Percentiles rank a stretch among this genome's conserved stretches.
These are phyloP conservation scores for Pulveroboletus sp. DNA, from an alignment of 768 basidiomycete genomes.

Conservation along the genomic window DNA sequence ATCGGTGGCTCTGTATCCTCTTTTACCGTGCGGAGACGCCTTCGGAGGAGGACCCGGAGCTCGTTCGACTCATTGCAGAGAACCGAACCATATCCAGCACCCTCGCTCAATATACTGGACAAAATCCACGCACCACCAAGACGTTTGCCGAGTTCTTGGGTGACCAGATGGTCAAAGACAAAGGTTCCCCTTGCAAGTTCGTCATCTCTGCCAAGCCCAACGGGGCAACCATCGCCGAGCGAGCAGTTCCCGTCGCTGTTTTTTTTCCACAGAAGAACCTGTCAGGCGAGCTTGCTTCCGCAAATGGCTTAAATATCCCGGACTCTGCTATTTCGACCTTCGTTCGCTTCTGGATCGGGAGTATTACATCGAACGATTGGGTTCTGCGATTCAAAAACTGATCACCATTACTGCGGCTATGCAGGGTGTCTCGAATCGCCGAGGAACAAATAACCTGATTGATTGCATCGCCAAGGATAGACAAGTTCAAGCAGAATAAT, in stretches of 20 bases:
- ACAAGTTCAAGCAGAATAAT: conserved; percentile 98
- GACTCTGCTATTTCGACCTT: conserved; percentile 81
- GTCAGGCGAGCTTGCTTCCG: conserved; percentile 88
- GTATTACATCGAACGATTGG: conserved; percentile 96
- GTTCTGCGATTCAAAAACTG: conserved; percentile 96
- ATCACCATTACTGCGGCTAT: conserved; percentile 99
- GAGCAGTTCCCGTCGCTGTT: conserved; percentile 95
- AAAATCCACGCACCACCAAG: conserved; percentile 95
- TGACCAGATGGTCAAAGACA: conserved; percentile 99
- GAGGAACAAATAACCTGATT: conserved; percentile 93
- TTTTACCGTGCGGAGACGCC: conserved; percentile 82
- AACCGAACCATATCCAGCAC: conserved; percentile 98
- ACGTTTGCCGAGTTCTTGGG: conserved; percentile 96
- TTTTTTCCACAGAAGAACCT: conserved; percentile 92
- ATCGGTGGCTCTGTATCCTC: conserved; percentile 96
- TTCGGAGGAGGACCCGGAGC: conserved; percentile 84
- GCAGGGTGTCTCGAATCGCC: conserved; percentile 95
- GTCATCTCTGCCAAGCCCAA: conserved; percentile 93
- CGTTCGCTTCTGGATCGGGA: conserved; percentile 96
- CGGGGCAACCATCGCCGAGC: conserved; percentile 94
- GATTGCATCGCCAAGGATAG: conserved; percentile 88
- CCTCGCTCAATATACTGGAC: conserved; percentile 89
- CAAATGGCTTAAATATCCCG: conserved; percentile 95
- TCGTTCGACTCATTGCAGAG: conserved; percentile 97
- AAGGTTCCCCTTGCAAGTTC: conserved; percentile 97